These are phyloP conservation scores for Trichaptum fuscoviolaceum DNA, from an alignment of 768 basidiomycete species.

Conservation along the genomic window DNA sequence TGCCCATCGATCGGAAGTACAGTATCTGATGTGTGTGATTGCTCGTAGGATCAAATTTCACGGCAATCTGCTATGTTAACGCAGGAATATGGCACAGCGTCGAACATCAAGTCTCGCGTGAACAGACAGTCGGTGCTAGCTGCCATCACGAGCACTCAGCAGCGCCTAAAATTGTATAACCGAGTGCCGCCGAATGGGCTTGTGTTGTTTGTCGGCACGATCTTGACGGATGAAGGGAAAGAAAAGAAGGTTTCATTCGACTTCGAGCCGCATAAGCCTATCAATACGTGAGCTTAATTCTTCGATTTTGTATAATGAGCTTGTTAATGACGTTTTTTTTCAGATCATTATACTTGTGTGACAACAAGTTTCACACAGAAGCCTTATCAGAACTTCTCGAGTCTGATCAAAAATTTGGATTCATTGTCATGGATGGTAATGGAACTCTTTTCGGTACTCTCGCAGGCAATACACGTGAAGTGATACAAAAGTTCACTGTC, in stretches of 20 bases:
- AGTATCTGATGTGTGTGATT: slow-evolving; percentile 4
- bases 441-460: slow-evolving; percentile 95
- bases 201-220: slow-evolving; percentile 96
- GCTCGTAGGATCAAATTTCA: slow-evolving; percentile 83
- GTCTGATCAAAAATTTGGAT: slow-evolving; percentile 95
- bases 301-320: background rate
- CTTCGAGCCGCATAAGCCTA: slow-evolving; percentile 97
- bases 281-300: slow-evolving; percentile 76
- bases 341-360: slow-evolving; percentile 96
- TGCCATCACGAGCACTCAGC: slow-evolving; percentile 97
- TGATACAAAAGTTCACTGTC: slow-evolving; percentile 97
- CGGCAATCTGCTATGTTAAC: slow-evolving; percentile 94
- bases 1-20: background rate
- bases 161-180: slow-evolving; percentile 94
- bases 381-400: slow-evolving; percentile 94
- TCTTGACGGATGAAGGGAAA: slow-evolving; percentile 97
- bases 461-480: slow-evolving; percentile 94
- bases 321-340: slow-evolving; percentile 7
- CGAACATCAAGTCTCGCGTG: slow-evolving; percentile 99
- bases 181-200: slow-evolving; percentile 95
- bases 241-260: slow-evolving; percentile 99
- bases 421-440: slow-evolving; percentile 99
- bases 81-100: slow-evolving; percentile 98
- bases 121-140: slow-evolving; percentile 96
- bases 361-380: slow-evolving; percentile 99